Base-by-base conservation (phyloP, 1,284 basidiomycete genomes). In the Fomitopsis schrenkii region DNA sequence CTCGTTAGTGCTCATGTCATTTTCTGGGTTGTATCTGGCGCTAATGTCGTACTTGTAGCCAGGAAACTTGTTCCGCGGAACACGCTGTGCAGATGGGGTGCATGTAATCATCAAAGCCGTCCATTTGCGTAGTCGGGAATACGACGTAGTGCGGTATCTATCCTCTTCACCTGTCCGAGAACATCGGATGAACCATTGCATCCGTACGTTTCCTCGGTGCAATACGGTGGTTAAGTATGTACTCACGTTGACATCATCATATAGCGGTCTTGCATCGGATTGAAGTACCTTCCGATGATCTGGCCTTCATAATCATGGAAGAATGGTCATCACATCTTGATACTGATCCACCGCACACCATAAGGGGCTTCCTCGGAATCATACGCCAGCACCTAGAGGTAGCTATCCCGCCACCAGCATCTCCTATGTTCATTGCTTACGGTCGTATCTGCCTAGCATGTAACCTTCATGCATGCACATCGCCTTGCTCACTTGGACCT, bases 231-330 rank as follows among this genome's bases (percentile, higher is more conserved):
- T 40, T 33, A 59, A 22, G 22, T 40, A 19, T 48, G 48, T 14
- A 62, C 26, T 44, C 8, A 66, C 30, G n/a, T 14, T 60, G 38
- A 40, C 9, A 14, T 40, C 9, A 8, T 40, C 38, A 19, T 55
- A 10, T 66, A 91, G 88, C 89, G 53, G 77, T 91, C 17, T 72
- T 88, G 36, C 86, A 87, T 67, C 70, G 88, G 33, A 80, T 91
- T 57, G 80, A 84, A 64, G 75, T 83, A 26, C 71, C 75, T 1
- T 69, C 76, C n/a, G 84, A 88, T 58, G 71, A 77, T 56, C 69
- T 88, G 40, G 84, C 77, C 8, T 86, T 91, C 67, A 85, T 91
- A 60, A 83, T 91, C 44, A 90, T 90, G 88, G 89, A 90, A 70
- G 84, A 89, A 71, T 91, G 89, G 88, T 87, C 85, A 17, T 78